Conservation (phyloP, 306 rosid species). For the Ochetophila trinervis region DNA sequence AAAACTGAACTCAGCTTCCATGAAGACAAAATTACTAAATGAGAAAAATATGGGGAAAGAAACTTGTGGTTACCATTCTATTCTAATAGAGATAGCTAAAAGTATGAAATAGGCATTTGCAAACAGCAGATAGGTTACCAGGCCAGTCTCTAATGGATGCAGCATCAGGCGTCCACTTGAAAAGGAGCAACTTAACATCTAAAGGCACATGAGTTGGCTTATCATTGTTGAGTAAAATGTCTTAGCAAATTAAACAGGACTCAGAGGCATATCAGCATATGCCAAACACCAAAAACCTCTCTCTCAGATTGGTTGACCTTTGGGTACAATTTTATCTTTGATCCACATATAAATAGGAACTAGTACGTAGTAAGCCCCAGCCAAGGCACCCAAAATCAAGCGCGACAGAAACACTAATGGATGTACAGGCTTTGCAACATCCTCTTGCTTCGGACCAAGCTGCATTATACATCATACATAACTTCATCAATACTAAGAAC, state of each 20-base stretch:
- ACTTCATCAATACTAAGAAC: background rate
- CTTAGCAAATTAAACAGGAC: background rate
- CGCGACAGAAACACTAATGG: constrained; percentile 53
- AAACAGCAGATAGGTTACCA: background rate
- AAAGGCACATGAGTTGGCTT: background rate
- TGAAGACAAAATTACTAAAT: too few species aligned
- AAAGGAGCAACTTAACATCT: background rate
- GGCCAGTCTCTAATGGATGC: background rate
- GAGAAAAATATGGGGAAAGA: too few species aligned
- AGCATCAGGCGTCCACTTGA: background rate
- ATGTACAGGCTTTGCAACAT: constrained; percentile 58
- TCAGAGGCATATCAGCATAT: background rate
- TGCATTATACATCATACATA: constrained; percentile 36
- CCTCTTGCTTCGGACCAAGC: constrained; percentile 98
- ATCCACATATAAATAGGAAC: constrained; percentile 93
- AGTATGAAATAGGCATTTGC: too few species aligned
- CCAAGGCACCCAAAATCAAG: constrained; percentile 70
- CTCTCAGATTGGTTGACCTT: constrained; percentile 75
- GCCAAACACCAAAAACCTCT: background rate
- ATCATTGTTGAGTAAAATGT: background rate
- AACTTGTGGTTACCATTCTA: too few species aligned
- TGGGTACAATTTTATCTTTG: constrained; percentile 80
- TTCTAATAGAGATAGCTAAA: too few species aligned
- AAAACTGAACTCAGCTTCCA: too few species aligned
- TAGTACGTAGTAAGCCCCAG: constrained; percentile 73